Percentiles rank a stretch among this genome's conserved stretches.
Evolutionary conservation across 176 grass and related monocot genomes (phyloP).

Genomic region (Musa beccarii): DNA sequence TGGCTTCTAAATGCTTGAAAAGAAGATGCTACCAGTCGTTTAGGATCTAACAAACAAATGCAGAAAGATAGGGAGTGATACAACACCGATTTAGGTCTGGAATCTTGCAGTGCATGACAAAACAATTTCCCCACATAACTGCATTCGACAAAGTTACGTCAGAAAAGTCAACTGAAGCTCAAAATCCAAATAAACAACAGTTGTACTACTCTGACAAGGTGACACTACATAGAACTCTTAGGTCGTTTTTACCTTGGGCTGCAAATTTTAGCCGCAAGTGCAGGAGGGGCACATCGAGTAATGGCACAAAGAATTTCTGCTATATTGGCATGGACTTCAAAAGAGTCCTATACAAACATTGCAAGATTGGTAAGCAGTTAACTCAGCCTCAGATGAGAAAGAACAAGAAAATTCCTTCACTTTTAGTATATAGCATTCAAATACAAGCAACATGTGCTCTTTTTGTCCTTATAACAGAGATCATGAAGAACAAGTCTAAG

Average conservation of each 20-base stretch:
- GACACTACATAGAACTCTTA: not conserved
- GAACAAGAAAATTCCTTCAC: not conserved
- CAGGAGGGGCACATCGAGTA: conserved; percentile 83
- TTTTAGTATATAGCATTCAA: too few relatives aligned
- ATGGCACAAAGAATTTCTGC: conserved; percentile 92
- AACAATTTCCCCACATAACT: conserved; percentile 95
- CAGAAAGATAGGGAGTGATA: conserved; percentile 91
- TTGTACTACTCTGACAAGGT: not conserved
- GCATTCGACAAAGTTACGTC: conserved; percentile 18
- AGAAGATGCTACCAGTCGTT: conserved; percentile 78
- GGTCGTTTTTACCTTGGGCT: conserved; percentile 61
- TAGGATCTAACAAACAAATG: conserved; percentile 91
- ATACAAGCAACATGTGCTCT: too few relatives aligned
- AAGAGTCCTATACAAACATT: conserved; percentile 60
- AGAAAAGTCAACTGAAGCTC: conserved; percentile 15
- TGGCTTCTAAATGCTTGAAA: conserved; percentile 96
- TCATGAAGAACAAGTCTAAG: not conserved
- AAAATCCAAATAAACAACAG: conserved; percentile 16
- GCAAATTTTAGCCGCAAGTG: conserved; percentile 80
- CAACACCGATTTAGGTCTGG: conserved; percentile 79
- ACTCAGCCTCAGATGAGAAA: not conserved
- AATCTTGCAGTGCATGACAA: conserved; percentile 77
- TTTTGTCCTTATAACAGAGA: too few relatives aligned
- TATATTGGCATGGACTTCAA: conserved; percentile 95
- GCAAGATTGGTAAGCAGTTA: not conserved